phyloP scores from a whole-genome alignment of 805 yeast species.

The Tetrapisispora arboricola region DNA sequence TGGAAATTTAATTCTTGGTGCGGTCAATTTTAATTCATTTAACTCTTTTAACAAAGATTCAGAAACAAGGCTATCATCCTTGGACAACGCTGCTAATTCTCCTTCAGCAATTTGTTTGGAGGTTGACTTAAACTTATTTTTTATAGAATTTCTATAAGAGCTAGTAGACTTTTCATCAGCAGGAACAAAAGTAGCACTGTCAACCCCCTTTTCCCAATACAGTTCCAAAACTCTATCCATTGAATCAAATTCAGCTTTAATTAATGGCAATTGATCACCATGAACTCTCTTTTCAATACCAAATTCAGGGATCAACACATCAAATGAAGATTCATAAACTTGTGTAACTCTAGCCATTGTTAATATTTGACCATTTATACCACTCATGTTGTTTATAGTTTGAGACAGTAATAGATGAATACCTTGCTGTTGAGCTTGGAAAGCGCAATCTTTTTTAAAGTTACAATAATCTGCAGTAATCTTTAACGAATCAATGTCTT shows the following conservation, averaged over 20 bases:
- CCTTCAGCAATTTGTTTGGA: conserved; percentile 58
- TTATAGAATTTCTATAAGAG: conserved; percentile 67
- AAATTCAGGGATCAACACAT: conserved; percentile 82
- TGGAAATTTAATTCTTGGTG: conserved; percentile 36
- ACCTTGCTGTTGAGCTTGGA: conserved; percentile 88
- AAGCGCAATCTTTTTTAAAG: conserved; percentile 91
- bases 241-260: conserved; percentile 86
- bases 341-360: conserved; percentile 82
- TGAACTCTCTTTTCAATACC: conserved; percentile 95
- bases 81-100: conserved; percentile 25
- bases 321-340: conserved; percentile 94
- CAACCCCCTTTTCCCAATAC: conserved; percentile 88
- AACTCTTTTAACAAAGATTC: conserved; percentile 42
- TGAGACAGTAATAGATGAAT: conserved; percentile 78
- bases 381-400: conserved; percentile 64
- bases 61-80: conserved; percentile 21
- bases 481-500: conserved; percentile 60
- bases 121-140: conserved; percentile 65
- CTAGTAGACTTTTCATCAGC: conserved; percentile 76
- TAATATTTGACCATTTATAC: conserved; percentile 67
- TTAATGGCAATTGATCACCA: conserved; percentile 90
- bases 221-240: conserved; percentile 57
- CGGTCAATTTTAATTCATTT: conserved; percentile 37
- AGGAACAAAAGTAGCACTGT: conserved; percentile 83
- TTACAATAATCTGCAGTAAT: conserved; percentile 87